Evolutionary conservation across 2,329 filamentous ascomycete genomes (phyloP).

Genomic region (Neonectria coccinea): DNA sequence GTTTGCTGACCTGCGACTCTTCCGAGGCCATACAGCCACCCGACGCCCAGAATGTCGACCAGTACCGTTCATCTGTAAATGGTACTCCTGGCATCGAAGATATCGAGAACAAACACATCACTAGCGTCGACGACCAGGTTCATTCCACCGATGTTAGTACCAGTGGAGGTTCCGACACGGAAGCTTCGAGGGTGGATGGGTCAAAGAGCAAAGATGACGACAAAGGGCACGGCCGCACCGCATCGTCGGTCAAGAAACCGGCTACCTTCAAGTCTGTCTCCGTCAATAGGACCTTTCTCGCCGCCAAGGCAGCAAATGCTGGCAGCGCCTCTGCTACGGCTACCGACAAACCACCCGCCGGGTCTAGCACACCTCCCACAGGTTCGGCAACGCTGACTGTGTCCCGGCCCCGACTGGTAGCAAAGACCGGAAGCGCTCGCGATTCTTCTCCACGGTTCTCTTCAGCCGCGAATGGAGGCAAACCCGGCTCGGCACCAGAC

Average conservation of each 20-base stretch:
- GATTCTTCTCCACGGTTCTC: slow-evolving; percentile 61
- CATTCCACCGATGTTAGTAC: slow-evolving; percentile 75
- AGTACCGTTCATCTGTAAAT: slow-evolving; percentile 61
- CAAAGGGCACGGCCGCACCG: slow-evolving; percentile 68
- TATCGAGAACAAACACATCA: slow-evolving; percentile 68
- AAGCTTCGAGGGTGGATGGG: slow-evolving; percentile 72
- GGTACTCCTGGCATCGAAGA: slow-evolving; percentile 62
- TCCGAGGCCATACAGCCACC: slow-evolving; percentile 43
- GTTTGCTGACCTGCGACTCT: slow-evolving; percentile 33
- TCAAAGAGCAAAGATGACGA: slow-evolving; percentile 67
- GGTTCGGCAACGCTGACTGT: slow-evolving; percentile 61
- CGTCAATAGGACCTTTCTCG: slow-evolving; percentile 85
- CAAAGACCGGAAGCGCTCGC: slow-evolving; percentile 75
- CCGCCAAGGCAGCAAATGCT: slow-evolving; percentile 69
- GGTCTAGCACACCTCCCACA: slow-evolving; percentile 60
- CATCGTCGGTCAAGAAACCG: slow-evolving; percentile 77
- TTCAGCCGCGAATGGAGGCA: slow-evolving; percentile 65
- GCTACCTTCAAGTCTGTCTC: slow-evolving; percentile 86
- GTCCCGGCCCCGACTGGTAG: slow-evolving; percentile 78
- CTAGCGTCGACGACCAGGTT: slow-evolving; percentile 68
- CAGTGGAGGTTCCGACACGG: slow-evolving; percentile 82
- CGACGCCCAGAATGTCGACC: slow-evolving; percentile 61
- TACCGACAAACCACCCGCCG: slow-evolving; percentile 61
- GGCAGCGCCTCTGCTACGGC: slow-evolving; percentile 60
- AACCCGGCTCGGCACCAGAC: slow-evolving; percentile 73